phyloP scores from a whole-genome alignment of 306 rosid genomes.

The Cucurbita ficifolia region DNA sequence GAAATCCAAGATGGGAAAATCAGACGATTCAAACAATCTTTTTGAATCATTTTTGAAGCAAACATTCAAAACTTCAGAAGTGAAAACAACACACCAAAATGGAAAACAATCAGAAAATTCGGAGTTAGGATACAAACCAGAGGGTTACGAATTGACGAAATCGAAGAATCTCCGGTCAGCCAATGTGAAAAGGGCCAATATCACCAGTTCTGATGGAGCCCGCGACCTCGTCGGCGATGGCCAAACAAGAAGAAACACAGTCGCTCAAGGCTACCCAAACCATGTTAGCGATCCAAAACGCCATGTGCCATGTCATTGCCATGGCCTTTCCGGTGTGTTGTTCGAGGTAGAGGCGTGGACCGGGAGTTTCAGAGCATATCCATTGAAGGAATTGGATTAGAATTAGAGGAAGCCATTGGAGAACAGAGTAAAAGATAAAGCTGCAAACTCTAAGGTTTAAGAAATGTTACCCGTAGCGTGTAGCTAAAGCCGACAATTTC shows the following conservation, averaged over 20 bases:
- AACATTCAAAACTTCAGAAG: background rate
- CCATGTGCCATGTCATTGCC: constrained; percentile 54
- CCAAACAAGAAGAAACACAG: constrained; percentile 70
- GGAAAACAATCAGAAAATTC: background rate
- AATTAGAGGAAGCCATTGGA: background rate
- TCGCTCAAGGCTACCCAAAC: constrained; percentile 63
- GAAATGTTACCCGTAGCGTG: background rate
- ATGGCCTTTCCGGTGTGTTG: constrained; percentile 9
- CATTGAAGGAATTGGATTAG: background rate
- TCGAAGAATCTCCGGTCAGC: constrained; percentile 20
- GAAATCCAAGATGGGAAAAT: background rate
- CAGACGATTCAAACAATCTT: too few relatives aligned
- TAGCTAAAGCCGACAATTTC: background rate
- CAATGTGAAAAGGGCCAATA: constrained; percentile 70
- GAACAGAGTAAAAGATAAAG: background rate
- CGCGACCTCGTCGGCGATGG: constrained; percentile 78
- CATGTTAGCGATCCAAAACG: constrained; percentile 59
- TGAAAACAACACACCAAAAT: background rate
- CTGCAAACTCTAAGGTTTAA: background rate
- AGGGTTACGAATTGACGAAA: background rate
- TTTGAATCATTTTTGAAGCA: background rate
- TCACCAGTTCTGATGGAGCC: constrained; percentile 74
- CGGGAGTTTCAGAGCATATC: background rate
- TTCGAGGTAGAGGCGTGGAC: background rate
- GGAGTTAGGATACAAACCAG: constrained; percentile 16